Conservation (phyloP, 768 basidiomycete genomes). For the Peribolospora kevripleyi region DNA sequence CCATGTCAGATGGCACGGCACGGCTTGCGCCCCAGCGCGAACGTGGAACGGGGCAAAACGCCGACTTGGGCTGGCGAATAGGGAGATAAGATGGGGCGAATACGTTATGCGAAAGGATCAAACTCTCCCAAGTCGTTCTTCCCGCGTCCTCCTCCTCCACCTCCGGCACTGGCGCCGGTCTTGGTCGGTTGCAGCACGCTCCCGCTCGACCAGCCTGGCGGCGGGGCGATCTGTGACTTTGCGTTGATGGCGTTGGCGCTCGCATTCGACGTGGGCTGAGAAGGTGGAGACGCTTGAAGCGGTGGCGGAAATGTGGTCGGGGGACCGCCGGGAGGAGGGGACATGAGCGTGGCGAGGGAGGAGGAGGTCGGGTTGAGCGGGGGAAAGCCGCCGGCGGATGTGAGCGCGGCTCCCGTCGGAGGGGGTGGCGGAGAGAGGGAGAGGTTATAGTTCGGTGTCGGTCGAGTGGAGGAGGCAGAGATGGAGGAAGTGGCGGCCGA, state of each 20-base stretch:
- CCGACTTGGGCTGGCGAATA: no score
- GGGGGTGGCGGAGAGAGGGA: background rate
- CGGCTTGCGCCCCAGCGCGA: no score
- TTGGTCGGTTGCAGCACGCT: background rate
- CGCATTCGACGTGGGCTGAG: no score
- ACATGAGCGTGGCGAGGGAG: background rate
- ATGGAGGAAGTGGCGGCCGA: background rate
- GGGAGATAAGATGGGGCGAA: no score
- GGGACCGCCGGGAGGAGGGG: no score
- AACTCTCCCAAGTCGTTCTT: constrained; percentile 3
- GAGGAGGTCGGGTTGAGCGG: background rate
- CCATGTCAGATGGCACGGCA: no score
- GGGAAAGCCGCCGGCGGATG: background rate
- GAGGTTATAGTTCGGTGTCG: constrained; percentile 6
- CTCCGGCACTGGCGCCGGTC: background rate
- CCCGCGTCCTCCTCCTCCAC: background rate
- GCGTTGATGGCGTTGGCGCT: no score
- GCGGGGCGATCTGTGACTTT: background rate
- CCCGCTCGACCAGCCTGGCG: background rate
- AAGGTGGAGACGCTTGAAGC: no score
- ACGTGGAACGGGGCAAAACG: no score
- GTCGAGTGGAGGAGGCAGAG: background rate
- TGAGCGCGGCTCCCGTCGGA: background rate
- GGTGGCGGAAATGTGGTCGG: no score
- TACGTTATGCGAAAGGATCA: constrained; percentile 4